Percentiles rank a stretch among this genome's conserved stretches.
Conservation (phyloP, 1,284 basidiomycete species). For the Thelephora terrestris region DNA sequence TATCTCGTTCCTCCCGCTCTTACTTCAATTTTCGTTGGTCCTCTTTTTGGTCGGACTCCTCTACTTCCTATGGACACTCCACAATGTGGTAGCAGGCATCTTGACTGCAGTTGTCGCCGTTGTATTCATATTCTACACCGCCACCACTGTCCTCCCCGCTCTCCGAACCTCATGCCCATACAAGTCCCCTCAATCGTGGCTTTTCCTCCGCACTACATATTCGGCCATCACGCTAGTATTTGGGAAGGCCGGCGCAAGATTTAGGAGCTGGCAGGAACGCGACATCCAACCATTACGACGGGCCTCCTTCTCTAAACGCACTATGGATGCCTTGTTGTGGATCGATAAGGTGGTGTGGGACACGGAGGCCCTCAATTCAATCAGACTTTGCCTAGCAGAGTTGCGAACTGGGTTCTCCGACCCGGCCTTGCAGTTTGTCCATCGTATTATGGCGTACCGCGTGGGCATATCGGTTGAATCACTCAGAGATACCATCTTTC, state of each 20-base stretch:
- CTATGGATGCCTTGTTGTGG: not conserved
- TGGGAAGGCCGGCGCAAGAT: not conserved
- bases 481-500: not conserved
- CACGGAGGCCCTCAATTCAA: not conserved
- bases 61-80: conserved; percentile 16
- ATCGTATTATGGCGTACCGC: not conserved
- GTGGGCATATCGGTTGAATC: not conserved
- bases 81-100: conserved; percentile 14
- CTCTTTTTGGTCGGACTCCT: conserved; percentile 17
- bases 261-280: conserved; percentile 12
- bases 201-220: conserved; percentile 1
- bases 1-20: conserved; percentile 18
- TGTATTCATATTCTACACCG: conserved; percentile 9
- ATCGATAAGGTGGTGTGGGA: not conserved
- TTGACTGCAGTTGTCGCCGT: conserved; percentile 11
- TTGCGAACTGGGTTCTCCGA: conserved; percentile 1
- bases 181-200: conserved; percentile 21
- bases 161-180: conserved; percentile 15
- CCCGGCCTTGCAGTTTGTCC: not conserved
- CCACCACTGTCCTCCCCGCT: conserved; percentile 15
- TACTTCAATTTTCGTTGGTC: conserved; percentile 19
- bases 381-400: not conserved
- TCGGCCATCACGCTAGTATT: not conserved
- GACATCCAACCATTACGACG: conserved; percentile 5
- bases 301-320: not conserved